Percentiles rank a stretch among this genome's conserved stretches.
phyloP scores from a whole-genome alignment of 306 rosid genomes.

The Begonia fuchsioides region DNA sequence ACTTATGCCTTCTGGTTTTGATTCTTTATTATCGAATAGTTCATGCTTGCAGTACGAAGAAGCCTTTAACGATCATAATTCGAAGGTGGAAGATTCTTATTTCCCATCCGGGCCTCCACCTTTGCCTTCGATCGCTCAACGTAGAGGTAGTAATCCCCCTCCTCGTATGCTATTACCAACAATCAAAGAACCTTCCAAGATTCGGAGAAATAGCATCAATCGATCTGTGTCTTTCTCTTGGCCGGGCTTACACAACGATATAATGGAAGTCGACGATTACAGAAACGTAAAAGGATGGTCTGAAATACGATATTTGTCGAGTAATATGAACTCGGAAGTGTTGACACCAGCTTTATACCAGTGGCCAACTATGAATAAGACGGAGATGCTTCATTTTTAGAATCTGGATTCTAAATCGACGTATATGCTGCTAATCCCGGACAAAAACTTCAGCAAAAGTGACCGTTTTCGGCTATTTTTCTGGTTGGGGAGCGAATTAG shows the following conservation, averaged over 20 bases:
- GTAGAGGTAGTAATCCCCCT: conserved; percentile 81
- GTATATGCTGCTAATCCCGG: conserved; percentile 17
- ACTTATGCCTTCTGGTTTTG: conserved; percentile 70
- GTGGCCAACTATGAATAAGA: conserved; percentile 27
- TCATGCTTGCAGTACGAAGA: conserved; percentile 24
- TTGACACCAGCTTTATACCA: conserved; percentile 17
- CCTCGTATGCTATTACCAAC: conserved; percentile 61
- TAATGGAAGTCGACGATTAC: conserved; percentile 28
- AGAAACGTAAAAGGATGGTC: conserved; percentile 12
- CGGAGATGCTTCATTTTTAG: conserved; percentile 6
- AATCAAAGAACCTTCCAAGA: conserved; percentile 31
- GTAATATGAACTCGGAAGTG: conserved; percentile 3
- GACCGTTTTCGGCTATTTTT: conserved; percentile 10
- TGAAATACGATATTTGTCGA: conserved; percentile 19
- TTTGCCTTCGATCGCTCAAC: conserved; percentile 65
- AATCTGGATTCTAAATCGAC: conserved; percentile 23
- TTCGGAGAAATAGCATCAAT: conserved; percentile 26
- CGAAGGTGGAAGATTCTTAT: conserved; percentile 15
- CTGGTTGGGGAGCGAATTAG: conserved; percentile 25
- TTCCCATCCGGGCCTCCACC: conserved; percentile 14
- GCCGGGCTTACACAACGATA: conserved; percentile 33
- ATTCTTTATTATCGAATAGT: conserved; percentile 26
- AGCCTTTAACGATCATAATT: conserved; percentile 15
- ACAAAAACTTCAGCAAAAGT: conserved; percentile 9
- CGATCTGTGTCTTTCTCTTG: conserved; percentile 48